phyloP scores from a whole-genome alignment of 208 protist species.

The Phytomonas francai region DNA sequence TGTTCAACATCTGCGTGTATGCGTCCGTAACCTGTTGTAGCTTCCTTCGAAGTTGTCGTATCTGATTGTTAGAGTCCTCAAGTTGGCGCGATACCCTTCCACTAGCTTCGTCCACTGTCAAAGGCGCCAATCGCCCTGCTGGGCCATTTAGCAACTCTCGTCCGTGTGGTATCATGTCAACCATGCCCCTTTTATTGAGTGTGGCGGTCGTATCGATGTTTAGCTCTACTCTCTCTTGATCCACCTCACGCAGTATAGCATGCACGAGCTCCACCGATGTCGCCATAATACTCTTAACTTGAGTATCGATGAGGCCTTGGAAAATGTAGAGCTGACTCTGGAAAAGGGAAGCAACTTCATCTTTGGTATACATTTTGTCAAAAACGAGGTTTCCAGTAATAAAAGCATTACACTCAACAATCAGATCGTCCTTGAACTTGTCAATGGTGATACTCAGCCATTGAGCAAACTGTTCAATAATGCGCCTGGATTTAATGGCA shows the following conservation, averaged over 20 bases:
- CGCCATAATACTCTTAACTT: slow-evolving; percentile 37
- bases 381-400: slow-evolving; percentile 43
- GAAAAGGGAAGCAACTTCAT: slow-evolving; percentile 39
- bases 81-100: slow-evolving; percentile 54
- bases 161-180: slow-evolving; percentile 41
- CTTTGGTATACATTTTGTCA: slow-evolving; percentile 32
- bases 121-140: slow-evolving; percentile 40
- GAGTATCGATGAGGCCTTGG: slow-evolving; percentile 40
- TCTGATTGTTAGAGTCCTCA: slow-evolving; percentile 58
- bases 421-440: slow-evolving; percentile 50
- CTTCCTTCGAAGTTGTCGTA: slow-evolving; percentile 51
- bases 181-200: slow-evolving; percentile 44
- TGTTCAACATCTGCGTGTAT: slow-evolving; percentile 48
- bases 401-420: slow-evolving; percentile 47
- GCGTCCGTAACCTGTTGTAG: slow-evolving; percentile 52
- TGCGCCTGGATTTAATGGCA: slow-evolving; percentile 30
- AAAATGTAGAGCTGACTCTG: slow-evolving; percentile 46
- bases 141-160: slow-evolving; percentile 48
- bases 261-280: slow-evolving; percentile 51
- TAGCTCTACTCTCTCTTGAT: slow-evolving; percentile 47
- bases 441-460: slow-evolving; percentile 61
- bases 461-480: slow-evolving; percentile 53
- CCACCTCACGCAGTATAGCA: slow-evolving; percentile 56
- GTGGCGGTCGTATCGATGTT: slow-evolving; percentile 38
- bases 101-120: slow-evolving; percentile 44